Conservation (phyloP, 2,329 filamentous ascomycete species). For the Paracorniculantispora psalliotae region DNA sequence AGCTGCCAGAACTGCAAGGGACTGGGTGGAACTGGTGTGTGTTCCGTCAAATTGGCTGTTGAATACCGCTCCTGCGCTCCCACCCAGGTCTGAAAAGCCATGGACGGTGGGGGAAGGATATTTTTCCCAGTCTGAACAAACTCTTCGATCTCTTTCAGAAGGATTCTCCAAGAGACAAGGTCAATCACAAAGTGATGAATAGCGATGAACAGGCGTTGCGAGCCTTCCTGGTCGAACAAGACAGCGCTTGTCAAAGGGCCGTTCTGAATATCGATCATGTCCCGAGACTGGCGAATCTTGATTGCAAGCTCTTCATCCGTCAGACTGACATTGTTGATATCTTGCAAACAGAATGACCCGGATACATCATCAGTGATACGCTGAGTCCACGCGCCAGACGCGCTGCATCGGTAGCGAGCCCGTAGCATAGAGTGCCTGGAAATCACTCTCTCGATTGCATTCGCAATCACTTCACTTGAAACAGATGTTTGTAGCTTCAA, state of each 20-base stretch:
- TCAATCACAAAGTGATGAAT: constrained; percentile 32
- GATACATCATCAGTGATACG: constrained; percentile 18
- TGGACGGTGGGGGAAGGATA: constrained; percentile 15
- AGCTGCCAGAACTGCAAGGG: neutral
- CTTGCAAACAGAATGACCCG: constrained; percentile 18
- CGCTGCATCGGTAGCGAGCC: constrained; percentile 19
- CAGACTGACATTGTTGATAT: neutral
- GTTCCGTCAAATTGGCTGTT: neutral
- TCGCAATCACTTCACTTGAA: neutral
- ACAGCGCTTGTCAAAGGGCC: constrained; percentile 22
- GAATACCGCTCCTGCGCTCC: neutral
- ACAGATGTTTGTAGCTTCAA: neutral
- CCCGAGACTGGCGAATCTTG: constrained; percentile 12
- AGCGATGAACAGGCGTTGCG: constrained; percentile 25
- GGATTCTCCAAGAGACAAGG: constrained; percentile 37
- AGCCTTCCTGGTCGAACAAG: neutral
- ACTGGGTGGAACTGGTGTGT: neutral
- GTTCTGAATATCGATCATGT: constrained; percentile 14
- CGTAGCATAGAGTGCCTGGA: constrained; percentile 24
- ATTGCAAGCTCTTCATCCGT: neutral
- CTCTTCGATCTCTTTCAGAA: constrained; percentile 36
- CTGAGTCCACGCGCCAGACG: constrained; percentile 5
- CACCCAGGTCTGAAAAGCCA: constrained; percentile 35
- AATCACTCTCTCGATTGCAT: constrained; percentile 15
- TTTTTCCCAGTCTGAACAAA: constrained; percentile 22